These are phyloP conservation scores for Discostella pseudostelligera DNA, from an alignment of 108 stramenopile genomes.

Conservation along the genomic window DNA sequence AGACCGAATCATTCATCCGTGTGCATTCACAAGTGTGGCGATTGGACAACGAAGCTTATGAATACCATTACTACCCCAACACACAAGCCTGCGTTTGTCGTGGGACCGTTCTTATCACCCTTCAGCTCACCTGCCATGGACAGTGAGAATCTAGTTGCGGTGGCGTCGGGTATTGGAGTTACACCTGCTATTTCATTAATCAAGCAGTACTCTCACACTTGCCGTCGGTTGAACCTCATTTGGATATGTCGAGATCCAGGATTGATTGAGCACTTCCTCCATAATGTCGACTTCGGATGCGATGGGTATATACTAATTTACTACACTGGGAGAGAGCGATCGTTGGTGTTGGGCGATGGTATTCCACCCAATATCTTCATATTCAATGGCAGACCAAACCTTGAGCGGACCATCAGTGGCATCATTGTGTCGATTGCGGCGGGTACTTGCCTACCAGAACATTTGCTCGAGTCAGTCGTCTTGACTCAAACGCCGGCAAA, in stretches of 20 bases:
- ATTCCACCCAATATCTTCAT: conserved; percentile 40
- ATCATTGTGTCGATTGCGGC: conserved; percentile 21
- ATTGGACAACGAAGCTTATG: conserved; percentile 37
- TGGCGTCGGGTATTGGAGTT: conserved; percentile 43
- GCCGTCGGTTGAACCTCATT: conserved; percentile 30
- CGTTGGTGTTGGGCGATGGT: conserved; percentile 16
- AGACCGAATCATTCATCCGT: conserved; percentile 23
- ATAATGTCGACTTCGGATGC: conserved; percentile 23
- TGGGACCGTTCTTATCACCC: conserved; percentile 37
- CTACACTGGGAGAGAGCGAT: conserved; percentile 38
- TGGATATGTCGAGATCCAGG: conserved; percentile 48
- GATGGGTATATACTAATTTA: conserved; percentile 27
- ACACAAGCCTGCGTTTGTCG: conserved; percentile 34
- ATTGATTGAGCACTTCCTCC: conserved; percentile 33
- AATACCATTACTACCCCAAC: conserved; percentile 23
- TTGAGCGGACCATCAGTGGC: conserved; percentile 30
- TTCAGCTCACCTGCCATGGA: conserved; percentile 33
- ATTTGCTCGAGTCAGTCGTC: conserved; percentile 11
- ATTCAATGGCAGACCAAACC: conserved; percentile 30
- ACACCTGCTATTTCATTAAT: conserved; percentile 39
- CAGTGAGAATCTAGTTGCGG: conserved; percentile 31
- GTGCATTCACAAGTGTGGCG: conserved; percentile 34
- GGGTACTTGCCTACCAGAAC: conserved; percentile 28
- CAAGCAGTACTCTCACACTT: conserved; percentile 23
- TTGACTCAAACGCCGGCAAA: conserved; percentile 15